phyloP scores from a whole-genome alignment of 2,329 filamentous ascomycete species.

The Cadophora sp. region DNA sequence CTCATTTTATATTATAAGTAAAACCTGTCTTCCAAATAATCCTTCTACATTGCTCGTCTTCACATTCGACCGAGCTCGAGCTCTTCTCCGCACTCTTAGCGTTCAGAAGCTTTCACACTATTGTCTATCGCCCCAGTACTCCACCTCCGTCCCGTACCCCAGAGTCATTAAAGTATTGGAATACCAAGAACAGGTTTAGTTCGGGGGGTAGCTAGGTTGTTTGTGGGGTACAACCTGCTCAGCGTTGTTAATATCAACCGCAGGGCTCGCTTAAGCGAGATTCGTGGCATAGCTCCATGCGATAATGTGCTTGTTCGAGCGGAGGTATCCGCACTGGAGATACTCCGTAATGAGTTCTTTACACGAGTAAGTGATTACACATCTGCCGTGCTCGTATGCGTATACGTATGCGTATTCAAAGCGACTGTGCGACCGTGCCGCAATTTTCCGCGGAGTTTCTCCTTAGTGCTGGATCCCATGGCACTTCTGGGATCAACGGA shows the following conservation, averaged over 20 bases:
- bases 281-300: neutral
- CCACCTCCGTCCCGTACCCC: no score
- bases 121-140: neutral
- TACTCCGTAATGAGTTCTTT: no score
- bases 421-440: neutral
- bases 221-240: neutral
- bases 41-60: neutral
- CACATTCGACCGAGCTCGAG: neutral
- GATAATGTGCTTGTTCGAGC: neutral
- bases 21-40: neutral
- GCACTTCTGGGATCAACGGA: neutral
- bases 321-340: neutral
- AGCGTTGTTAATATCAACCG: neutral
- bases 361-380: no score
- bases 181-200: neutral
- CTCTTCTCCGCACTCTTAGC: neutral
- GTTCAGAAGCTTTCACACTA: neutral
- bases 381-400: neutral
- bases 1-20: neutral
- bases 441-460: neutral
- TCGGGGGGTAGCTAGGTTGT: neutral
- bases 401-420: neutral
- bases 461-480: neutral
- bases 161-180: neutral
- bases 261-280: neutral